phyloP scores from a whole-genome alignment of 2,329 filamentous ascomycete genomes.

The Verticillium zaregamsianum region DNA sequence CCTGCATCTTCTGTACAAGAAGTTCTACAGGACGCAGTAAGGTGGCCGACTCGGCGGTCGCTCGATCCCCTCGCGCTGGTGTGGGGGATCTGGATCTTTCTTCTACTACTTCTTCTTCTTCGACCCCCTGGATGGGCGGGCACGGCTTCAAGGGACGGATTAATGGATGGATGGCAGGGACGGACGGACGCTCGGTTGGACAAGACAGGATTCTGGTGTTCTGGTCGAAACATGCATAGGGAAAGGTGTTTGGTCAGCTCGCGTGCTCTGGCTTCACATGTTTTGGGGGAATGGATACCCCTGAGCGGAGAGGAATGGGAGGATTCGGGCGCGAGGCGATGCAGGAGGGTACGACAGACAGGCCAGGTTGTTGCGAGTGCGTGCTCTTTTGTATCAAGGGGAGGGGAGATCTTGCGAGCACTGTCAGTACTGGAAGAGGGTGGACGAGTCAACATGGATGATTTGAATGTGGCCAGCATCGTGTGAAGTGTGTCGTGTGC shows the following conservation, averaged over 20 bases:
- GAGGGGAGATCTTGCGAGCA: background rate
- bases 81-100: background rate
- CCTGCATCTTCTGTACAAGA: slow-evolving; percentile 96
- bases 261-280: background rate
- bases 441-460: background rate
- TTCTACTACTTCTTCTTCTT: background rate
- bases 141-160: background rate
- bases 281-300: background rate
- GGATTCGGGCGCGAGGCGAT: background rate
- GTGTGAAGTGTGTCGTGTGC: background rate
- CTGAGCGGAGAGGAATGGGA: background rate
- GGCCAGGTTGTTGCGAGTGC: background rate
- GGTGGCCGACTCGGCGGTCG: background rate
- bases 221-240: background rate
- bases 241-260: background rate
- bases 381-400: background rate
- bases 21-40: slow-evolving; percentile 81
- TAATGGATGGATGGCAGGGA: background rate
- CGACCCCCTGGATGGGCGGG: background rate
- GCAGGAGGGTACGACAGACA: background rate
- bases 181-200: background rate
- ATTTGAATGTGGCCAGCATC: background rate
- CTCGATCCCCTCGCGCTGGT: background rate
- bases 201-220: background rate
- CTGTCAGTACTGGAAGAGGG: background rate